A percentile compares a stretch with the other conserved stretches of the same genome.
Conservation (phyloP, 1,139 yeast genomes). For the Yamadazyma buinensis region DNA sequence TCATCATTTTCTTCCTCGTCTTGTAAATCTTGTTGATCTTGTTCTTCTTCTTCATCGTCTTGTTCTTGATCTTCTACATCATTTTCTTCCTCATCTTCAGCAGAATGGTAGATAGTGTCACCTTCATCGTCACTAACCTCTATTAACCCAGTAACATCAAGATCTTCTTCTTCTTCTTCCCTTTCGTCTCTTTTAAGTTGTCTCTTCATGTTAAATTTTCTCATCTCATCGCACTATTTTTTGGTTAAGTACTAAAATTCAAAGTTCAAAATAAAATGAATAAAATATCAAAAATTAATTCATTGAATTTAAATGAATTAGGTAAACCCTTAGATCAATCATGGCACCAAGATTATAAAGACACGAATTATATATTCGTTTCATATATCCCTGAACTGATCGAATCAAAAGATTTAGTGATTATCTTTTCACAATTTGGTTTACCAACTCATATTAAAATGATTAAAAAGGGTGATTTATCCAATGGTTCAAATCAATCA, state of each 20-base stretch:
- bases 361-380: slow-evolving; percentile 55
- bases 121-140: slow-evolving; percentile 29
- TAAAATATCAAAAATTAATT: slow-evolving; percentile 48
- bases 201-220: slow-evolving; percentile 8
- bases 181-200: slow-evolving; percentile 7
- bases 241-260: neutral
- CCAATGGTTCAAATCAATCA: slow-evolving; percentile 21
- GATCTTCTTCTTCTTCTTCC: slow-evolving; percentile 21
- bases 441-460: slow-evolving; percentile 76
- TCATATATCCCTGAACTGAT: slow-evolving; percentile 69
- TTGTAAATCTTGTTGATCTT: slow-evolving; percentile 19
- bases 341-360: slow-evolving; percentile 85
- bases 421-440: slow-evolving; percentile 87
- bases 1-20: slow-evolving; percentile 22
- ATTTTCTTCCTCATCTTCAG: slow-evolving; percentile 12
- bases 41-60: slow-evolving; percentile 25
- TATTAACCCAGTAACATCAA: slow-evolving; percentile 26
- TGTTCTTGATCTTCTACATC: slow-evolving; percentile 14
- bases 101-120: slow-evolving; percentile 23
- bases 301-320: slow-evolving; percentile 66
- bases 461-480: slow-evolving; percentile 40
- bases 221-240: slow-evolving; percentile 13
- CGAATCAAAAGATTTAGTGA: slow-evolving; percentile 70
- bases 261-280: slow-evolving; percentile 27
- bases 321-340: slow-evolving; percentile 60